Evolutionary conservation across 2,329 filamentous ascomycete genomes (phyloP).

Genomic region (Didymella pinodella): DNA sequence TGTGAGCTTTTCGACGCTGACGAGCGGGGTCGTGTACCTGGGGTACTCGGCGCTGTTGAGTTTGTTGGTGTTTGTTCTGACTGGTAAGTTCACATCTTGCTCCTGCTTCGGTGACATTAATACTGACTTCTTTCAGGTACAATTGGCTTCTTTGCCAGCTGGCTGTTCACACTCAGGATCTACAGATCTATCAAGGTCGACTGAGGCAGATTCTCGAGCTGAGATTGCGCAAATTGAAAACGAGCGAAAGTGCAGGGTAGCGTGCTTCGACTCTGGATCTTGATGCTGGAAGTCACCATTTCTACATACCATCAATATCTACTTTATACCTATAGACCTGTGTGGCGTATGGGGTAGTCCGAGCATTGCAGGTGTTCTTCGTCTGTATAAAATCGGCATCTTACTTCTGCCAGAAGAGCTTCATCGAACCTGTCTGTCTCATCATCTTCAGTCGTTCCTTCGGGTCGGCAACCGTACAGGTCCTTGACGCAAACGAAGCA

Average conservation of each 20-base stretch:
- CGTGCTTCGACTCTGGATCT: neutral
- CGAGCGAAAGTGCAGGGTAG: neutral
- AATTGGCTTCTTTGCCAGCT: constrained; percentile 94
- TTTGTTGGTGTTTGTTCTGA: constrained; percentile 91
- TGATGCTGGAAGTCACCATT: neutral
- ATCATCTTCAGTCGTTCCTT: too few species aligned
- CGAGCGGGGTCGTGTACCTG: constrained; percentile 88
- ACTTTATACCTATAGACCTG: constrained; percentile 7
- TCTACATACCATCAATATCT: neutral
- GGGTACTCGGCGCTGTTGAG: constrained; percentile 91
- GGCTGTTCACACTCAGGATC: constrained; percentile 92
- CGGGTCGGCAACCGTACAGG: too few species aligned
- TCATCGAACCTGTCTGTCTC: too few species aligned
- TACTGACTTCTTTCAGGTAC: constrained; percentile 67
- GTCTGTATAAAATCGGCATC: neutral
- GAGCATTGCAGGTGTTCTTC: neutral
- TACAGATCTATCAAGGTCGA: constrained; percentile 99
- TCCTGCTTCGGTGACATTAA: neutral
- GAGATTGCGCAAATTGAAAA: neutral
- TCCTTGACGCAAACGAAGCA: too few species aligned
- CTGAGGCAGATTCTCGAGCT: constrained; percentile 53
- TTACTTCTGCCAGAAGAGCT: too few species aligned
- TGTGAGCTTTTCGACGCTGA: constrained; percentile 82
- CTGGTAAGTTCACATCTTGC: constrained; percentile 68
- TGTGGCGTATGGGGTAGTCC: neutral